Percentiles rank a stretch among this genome's conserved stretches.
Evolutionary conservation across 352 stramenopile species (phyloP).

Genomic region (Pythium brachiatum): DNA sequence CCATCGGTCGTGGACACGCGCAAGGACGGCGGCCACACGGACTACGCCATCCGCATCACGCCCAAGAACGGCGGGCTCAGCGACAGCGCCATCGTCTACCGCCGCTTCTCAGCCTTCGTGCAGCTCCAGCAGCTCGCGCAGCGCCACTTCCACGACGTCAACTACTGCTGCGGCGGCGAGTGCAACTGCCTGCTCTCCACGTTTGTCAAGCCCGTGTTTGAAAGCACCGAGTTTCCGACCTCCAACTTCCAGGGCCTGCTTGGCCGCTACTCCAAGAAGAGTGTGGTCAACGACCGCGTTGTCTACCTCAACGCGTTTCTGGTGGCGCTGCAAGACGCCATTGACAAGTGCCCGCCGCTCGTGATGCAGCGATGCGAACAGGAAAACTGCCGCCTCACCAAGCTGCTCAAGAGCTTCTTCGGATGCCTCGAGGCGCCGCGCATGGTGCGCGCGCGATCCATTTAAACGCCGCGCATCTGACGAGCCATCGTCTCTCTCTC

Average conservation of each 20-base stretch:
- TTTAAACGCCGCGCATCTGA: conserved; percentile 1
- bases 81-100: conserved; percentile 70
- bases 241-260: conserved; percentile 31
- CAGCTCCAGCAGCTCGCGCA: conserved; percentile 74
- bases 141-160: conserved; percentile 64
- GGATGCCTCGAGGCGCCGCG: conserved; percentile 23
- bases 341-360: conserved; percentile 73
- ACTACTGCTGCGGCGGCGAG: conserved; percentile 64
- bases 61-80: conserved; percentile 39
- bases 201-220: conserved; percentile 70
- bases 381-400: conserved; percentile 79
- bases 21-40: conserved; percentile 75
- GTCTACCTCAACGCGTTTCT: conserved; percentile 85
- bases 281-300: conserved; percentile 69
- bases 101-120: conserved; percentile 83
- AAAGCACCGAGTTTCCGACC: conserved; percentile 70
- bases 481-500: no score
- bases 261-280: conserved; percentile 22
- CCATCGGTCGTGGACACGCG: conserved; percentile 68
- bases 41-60: conserved; percentile 82
- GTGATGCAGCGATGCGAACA: conserved; percentile 75
- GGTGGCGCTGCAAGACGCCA: conserved; percentile 65
- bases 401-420: conserved; percentile 87
- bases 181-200: conserved; percentile 63
- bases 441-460: conserved; percentile 14